Percentiles rank a stretch among this genome's conserved stretches.
Evolutionary conservation across 2,329 filamentous ascomycete species (phyloP).

Genomic region (Corynespora cassiicola): DNA sequence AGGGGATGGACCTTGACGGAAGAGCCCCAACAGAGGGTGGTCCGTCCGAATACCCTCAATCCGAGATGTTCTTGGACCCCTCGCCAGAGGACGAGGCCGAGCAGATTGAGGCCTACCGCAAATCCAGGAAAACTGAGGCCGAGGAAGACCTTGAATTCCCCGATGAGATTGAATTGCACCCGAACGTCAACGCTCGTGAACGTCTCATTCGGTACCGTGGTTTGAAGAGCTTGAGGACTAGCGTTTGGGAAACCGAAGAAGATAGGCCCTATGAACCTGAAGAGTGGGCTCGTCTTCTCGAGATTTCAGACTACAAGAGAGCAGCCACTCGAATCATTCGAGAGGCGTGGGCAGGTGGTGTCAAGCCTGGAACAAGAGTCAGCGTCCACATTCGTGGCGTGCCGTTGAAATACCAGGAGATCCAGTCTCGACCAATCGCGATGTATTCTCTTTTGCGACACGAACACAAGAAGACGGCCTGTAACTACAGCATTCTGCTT

Average conservation of each 20-base stretch:
- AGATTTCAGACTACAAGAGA: slow-evolving; percentile 87
- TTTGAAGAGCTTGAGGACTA: slow-evolving; percentile 87
- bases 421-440: slow-evolving; percentile 67
- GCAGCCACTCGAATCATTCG: slow-evolving; percentile 77
- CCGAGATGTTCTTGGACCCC: slow-evolving; percentile 85
- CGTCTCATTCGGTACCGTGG: slow-evolving; percentile 86
- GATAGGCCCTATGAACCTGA: slow-evolving; percentile 87
- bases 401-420: slow-evolving; percentile 60
- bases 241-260: slow-evolving; percentile 86
- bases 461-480: slow-evolving; percentile 89
- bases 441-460: slow-evolving; percentile 90
- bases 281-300: slow-evolving; percentile 85
- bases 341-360: slow-evolving; percentile 88
- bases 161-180: slow-evolving; percentile 94
- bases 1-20: slow-evolving; percentile 63
- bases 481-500: slow-evolving; percentile 86
- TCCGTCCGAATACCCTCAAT: slow-evolving; percentile 90
- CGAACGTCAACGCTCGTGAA: slow-evolving; percentile 84
- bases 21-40: slow-evolving; percentile 74
- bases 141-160: slow-evolving; percentile 95
- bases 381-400: slow-evolving; percentile 74
- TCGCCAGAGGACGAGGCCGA: slow-evolving; percentile 83
- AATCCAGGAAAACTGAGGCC: slow-evolving; percentile 78
- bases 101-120: slow-evolving; percentile 81
- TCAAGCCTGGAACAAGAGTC: slow-evolving; percentile 82